These are phyloP conservation scores for Zasmidium citrigriseum DNA, from an alignment of 2,329 filamentous ascomycete species.

Conservation along the genomic window DNA sequence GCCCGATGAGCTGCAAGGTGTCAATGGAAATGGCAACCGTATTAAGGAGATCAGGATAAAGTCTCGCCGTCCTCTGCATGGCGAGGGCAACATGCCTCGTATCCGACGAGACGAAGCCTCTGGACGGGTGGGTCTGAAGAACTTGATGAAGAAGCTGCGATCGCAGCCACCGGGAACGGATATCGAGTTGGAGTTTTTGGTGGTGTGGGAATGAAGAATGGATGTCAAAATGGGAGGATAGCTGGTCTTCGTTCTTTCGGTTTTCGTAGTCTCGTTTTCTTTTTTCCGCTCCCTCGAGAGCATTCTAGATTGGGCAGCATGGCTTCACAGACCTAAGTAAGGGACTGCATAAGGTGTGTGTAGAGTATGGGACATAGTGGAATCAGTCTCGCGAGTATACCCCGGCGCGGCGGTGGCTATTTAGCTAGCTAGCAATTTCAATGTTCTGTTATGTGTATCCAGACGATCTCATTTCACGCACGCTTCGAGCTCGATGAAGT, in stretches of 20 bases:
- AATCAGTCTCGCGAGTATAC: background rate
- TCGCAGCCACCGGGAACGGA: constrained; percentile 3
- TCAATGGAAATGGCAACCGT: constrained; percentile 1
- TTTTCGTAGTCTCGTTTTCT: background rate
- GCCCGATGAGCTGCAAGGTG: constrained; percentile 4
- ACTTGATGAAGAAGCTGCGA: constrained; percentile 12
- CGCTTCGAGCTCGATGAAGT: background rate
- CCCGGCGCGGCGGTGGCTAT: background rate
- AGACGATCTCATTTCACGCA: too few relatives aligned
- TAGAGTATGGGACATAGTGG: background rate
- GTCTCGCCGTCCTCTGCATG: constrained; percentile 1
- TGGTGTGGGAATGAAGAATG: constrained; percentile 10
- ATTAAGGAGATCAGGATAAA: constrained; percentile 13
- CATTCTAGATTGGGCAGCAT: background rate
- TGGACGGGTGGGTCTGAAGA: constrained; percentile 2
- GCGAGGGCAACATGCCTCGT: constrained; percentile 4
- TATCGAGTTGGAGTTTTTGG: constrained; percentile 12
- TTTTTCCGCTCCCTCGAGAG: background rate
- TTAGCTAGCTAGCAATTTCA: background rate
- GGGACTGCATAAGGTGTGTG: background rate
- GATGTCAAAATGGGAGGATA: background rate
- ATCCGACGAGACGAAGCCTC: constrained; percentile 7
- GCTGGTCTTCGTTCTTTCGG: background rate
- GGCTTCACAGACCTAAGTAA: background rate
- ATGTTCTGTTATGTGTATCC: too few relatives aligned